A percentile compares a stretch with the other conserved stretches of the same genome.
Conservation (phyloP, 192 early-diverging fungal genomes). For the Gryganskiella cystojenkinii region DNA sequence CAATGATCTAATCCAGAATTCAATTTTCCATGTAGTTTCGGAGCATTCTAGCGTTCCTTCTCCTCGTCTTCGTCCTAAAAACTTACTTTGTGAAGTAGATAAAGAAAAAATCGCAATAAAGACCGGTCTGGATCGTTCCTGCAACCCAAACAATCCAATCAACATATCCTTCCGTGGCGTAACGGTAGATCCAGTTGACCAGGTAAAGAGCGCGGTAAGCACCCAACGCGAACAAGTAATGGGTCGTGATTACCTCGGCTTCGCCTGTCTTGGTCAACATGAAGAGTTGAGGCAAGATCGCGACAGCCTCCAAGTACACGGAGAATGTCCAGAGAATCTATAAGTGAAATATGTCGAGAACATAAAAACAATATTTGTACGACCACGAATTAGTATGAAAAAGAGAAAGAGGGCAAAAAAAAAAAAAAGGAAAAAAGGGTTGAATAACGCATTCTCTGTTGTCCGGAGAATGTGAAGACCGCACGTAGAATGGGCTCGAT, state of each 20-base stretch:
- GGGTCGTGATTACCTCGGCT: conserved; percentile 99
- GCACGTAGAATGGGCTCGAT: too few relatives aligned
- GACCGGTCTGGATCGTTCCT: conserved; percentile 92
- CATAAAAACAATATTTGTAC: conserved; percentile 59
- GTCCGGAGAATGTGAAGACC: too few relatives aligned
- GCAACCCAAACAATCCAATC: conserved; percentile 92
- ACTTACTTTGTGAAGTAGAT: conserved; percentile 87
- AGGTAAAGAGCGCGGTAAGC: conserved; percentile 64
- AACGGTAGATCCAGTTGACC: conserved; percentile 96
- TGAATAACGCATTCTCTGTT: too few relatives aligned
- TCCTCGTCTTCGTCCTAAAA: not conserved
- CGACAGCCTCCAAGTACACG: conserved; percentile 95
- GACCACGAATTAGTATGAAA: conserved; percentile 2
- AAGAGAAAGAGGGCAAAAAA: conserved; percentile 1
- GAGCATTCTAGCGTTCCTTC: too few relatives aligned
- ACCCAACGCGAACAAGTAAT: conserved; percentile 98
- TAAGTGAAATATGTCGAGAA: conserved; percentile 86
- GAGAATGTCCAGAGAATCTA: conserved; percentile 98
- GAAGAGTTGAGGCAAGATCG: conserved; percentile 98
- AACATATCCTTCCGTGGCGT: conserved; percentile 73
- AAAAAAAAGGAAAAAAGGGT: not conserved
- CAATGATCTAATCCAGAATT: not conserved
- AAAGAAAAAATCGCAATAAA: conserved; percentile 99
- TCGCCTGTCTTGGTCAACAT: conserved; percentile 97
- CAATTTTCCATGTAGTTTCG: too few relatives aligned